phyloP scores from a whole-genome alignment of 306 rosid species.

The Rosa persica region DNA sequence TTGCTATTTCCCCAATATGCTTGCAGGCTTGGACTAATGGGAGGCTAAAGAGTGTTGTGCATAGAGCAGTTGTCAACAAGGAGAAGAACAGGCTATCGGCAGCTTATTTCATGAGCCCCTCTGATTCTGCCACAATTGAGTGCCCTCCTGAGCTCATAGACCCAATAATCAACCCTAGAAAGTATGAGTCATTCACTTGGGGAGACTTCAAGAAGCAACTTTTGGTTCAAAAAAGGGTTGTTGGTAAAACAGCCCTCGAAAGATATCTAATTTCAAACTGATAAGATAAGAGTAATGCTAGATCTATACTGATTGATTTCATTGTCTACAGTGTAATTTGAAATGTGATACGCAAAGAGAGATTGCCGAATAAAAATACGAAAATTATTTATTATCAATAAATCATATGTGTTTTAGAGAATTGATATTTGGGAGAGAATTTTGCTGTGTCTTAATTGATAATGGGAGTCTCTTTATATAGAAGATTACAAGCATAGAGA shows the following conservation, averaged over 20 bases:
- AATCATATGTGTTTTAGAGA: no score
- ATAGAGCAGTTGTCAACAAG: slow-evolving; percentile 23
- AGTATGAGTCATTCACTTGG: slow-evolving; percentile 14
- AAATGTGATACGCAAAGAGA: not conserved
- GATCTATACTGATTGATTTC: not conserved
- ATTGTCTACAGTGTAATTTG: not conserved
- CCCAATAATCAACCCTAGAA: slow-evolving; percentile 7
- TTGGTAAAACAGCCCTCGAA: slow-evolving; percentile 16
- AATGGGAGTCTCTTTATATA: no score
- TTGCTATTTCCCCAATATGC: not conserved
- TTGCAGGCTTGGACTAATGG: slow-evolving; percentile 23
- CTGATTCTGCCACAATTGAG: not conserved
- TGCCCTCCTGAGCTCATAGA: slow-evolving; percentile 1
- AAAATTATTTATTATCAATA: no score
- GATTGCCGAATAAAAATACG: not conserved
- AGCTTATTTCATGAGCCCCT: slow-evolving; percentile 23
- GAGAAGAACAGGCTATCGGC: slow-evolving; percentile 23
- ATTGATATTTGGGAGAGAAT: no score
- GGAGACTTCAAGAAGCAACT: slow-evolving; percentile 14
- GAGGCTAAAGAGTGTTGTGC: slow-evolving; percentile 19
- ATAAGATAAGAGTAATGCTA: not conserved
- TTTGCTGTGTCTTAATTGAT: no score
- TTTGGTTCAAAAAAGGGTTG: slow-evolving; percentile 18
- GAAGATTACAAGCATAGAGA: no score
- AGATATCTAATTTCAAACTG: slow-evolving; percentile 4